phyloP scores from a whole-genome alignment of 768 basidiomycete genomes.

The Favolaschia claudopus region DNA sequence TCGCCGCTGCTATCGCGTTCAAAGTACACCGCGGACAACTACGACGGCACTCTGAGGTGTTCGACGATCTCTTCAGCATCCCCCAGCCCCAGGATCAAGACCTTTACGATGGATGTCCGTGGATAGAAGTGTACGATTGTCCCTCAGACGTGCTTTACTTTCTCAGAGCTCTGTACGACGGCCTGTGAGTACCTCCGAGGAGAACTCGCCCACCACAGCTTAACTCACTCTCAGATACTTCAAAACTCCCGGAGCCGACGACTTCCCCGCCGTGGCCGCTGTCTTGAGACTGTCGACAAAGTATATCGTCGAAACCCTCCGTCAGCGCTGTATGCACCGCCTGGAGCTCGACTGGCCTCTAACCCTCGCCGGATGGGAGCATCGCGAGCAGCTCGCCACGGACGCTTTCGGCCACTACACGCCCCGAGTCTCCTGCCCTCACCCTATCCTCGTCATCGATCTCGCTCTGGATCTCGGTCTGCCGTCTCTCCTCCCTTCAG shows the following conservation, averaged over 20 bases:
- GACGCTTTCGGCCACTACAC: conserved; percentile 59
- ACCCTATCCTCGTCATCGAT: conserved; percentile 75
- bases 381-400: conserved; percentile 63
- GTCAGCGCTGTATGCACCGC: conserved; percentile 63
- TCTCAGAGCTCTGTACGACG: conserved; percentile 76
- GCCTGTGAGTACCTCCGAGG: conserved; percentile 57
- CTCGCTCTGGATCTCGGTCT: conserved; percentile 72
- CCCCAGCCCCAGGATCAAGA: conserved; percentile 62
- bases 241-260: conserved; percentile 52
- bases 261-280: conserved; percentile 67
- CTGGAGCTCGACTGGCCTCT: conserved; percentile 72
- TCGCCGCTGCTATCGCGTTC: conserved; percentile 66
- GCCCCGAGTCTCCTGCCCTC: conserved; percentile 65
- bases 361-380: conserved; percentile 74
- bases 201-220: conserved; percentile 3
- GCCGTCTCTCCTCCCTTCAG: conserved; percentile 66
- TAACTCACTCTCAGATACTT: conserved; percentile 58
- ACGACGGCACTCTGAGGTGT: conserved; percentile 80
- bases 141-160: conserved; percentile 75
- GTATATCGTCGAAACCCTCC: conserved; percentile 76
- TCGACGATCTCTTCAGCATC: conserved; percentile 69
- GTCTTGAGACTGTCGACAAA: conserved; percentile 79
- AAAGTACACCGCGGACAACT: conserved; percentile 81
- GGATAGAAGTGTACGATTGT: conserved; percentile 68
- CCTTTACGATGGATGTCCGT: conserved; percentile 63